phyloP scores from a whole-genome alignment of 2,329 filamentous ascomycete species.

The Gaeumannomyces sp. region DNA sequence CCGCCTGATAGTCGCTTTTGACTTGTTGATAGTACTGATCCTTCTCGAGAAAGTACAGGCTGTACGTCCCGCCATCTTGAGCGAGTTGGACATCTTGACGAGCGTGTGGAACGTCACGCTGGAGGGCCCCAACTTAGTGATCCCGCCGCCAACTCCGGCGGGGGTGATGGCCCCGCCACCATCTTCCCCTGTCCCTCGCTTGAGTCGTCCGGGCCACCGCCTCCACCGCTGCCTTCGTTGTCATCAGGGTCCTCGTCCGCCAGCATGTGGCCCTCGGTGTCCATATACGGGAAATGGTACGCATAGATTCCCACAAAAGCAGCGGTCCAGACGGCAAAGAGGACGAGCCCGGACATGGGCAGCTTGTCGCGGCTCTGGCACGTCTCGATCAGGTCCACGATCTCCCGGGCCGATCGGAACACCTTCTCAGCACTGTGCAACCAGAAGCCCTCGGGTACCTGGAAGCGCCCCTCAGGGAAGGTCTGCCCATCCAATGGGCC shows the following conservation, averaged over 20 bases:
- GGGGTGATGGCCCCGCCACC: neutral
- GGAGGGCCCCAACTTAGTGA: slow-evolving; percentile 35
- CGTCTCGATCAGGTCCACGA: slow-evolving; percentile 58
- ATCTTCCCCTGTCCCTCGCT: neutral
- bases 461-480: slow-evolving; percentile 38
- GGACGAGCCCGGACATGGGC: slow-evolving; percentile 61
- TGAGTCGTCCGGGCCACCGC: neutral
- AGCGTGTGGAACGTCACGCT: slow-evolving; percentile 44
- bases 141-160: slow-evolving; percentile 10
- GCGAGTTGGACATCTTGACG: slow-evolving; percentile 41
- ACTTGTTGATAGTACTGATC: slow-evolving; percentile 45
- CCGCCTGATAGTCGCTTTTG: slow-evolving; percentile 38
- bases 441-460: slow-evolving; percentile 52
- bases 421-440: slow-evolving; percentile 53
- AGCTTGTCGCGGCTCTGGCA: slow-evolving; percentile 51
- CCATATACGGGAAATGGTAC: slow-evolving; percentile 63
- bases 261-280: slow-evolving; percentile 48
- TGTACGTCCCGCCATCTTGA: slow-evolving; percentile 53
- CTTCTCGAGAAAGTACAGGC: slow-evolving; percentile 46
- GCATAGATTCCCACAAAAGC: slow-evolving; percentile 62
- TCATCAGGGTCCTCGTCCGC: slow-evolving; percentile 3
- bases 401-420: slow-evolving; percentile 56
- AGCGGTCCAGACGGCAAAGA: slow-evolving; percentile 62
- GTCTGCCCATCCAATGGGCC: slow-evolving; percentile 55
- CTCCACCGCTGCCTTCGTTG: slow-evolving; percentile 17